Conservation (phyloP, 768 basidiomycete species). For the Neoboletus subvelutipes region DNA sequence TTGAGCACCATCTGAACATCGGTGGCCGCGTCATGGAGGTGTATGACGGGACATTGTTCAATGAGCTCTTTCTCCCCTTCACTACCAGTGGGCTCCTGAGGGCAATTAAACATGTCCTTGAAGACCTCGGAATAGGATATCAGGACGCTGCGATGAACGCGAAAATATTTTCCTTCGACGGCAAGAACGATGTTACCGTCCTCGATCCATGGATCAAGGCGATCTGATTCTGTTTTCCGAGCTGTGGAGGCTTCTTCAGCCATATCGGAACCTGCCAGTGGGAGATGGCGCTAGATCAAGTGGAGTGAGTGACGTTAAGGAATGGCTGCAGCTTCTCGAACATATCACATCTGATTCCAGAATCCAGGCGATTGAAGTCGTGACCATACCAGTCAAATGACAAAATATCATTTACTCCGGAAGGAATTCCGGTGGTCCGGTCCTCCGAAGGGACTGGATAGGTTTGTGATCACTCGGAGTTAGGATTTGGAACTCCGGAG, state of each 20-base stretch:
- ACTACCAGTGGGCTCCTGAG: not conserved
- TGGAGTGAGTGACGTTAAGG: not conserved
- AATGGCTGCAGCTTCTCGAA: not conserved
- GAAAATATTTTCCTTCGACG: constrained; percentile 1
- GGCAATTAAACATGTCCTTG: no score
- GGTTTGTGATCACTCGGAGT: no score
- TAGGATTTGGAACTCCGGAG: no score
- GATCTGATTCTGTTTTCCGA: constrained; percentile 2
- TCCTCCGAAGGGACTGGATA: no score
- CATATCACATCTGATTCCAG: not conserved
- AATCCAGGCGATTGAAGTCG: not conserved
- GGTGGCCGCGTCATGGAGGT: constrained; percentile 13
- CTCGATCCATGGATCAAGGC: constrained; percentile 3
- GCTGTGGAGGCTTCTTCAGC: not conserved
- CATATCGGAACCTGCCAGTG: not conserved
- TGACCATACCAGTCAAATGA: no score
- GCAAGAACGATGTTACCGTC: constrained; percentile 9
- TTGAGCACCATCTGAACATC: constrained; percentile 18
- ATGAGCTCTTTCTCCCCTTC: not conserved
- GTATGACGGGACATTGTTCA: constrained; percentile 20
- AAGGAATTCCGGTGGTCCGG: no score
- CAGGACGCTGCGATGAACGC: no score
- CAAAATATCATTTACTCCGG: no score
- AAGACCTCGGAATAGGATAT: constrained; percentile 4
- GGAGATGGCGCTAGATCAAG: not conserved